Base-by-base conservation (phyloP, 352 stramenopile species). In the Phytophthora chlamydospora region DNA sequence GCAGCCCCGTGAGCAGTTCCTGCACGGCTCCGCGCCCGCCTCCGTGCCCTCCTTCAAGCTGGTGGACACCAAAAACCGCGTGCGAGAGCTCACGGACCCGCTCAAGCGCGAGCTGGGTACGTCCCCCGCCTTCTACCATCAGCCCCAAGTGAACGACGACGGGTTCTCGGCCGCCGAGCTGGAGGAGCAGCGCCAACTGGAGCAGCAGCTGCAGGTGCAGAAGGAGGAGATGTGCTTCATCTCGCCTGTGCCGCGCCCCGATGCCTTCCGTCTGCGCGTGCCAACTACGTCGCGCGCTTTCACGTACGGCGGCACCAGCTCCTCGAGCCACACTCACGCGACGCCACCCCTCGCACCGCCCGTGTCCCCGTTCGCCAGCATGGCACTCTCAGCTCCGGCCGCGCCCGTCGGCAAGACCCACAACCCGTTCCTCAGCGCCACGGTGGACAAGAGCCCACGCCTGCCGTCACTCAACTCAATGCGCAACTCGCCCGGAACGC, bases 191-290 rank as follows among this genome's bases (percentile, higher is more conserved):
- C 77, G 75, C 14, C 80, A 88, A 47, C 75, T 92, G 13, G 79
- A 85, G 56, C 79, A 90, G 66, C 83, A 93, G 68, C 73, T 93
- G 9, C 73, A 79, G 51, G 71, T 84, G 44, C 83, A 93, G 60
- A 80, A 83, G 19, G 79, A 93, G 52, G 83, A 93, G 58, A 93
- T 93, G 83, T 84, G 80, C 65, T 89, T 92, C 35, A 71, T 84
- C 17, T 76, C 77, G n/a, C 72, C 74, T 13, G 54, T 76, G 39
- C 74, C 79, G 24, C 75, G 78, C 6, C 75, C 68, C 48, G 73
- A 81, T 38, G 35, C 45, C 32, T 33, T 38, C 40, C 54, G 59
- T 2, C 24, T 69, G 8, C 45, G 66, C 16, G 59, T 73, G 31
- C 64, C 63, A 0, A 32, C 58, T 14, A 62, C 54, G 55, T 60